Conservation (phyloP, 2,329 filamentous ascomycete species). For the Colletotrichum zoysiae region DNA sequence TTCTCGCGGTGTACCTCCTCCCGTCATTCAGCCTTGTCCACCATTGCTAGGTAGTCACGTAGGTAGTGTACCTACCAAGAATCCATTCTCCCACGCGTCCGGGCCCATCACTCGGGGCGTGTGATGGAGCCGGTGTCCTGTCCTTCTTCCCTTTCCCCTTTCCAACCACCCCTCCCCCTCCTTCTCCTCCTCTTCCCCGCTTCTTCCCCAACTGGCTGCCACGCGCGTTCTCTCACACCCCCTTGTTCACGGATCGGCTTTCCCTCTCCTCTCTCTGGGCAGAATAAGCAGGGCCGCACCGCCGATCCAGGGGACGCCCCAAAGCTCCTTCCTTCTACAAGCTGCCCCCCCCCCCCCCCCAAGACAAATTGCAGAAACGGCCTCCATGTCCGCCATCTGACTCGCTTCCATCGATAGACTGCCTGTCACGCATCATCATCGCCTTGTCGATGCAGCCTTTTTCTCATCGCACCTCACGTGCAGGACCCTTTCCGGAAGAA, state of each 20-base stretch:
- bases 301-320: conserved; percentile 34
- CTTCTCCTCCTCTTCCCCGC: background rate
- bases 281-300: conserved; percentile 34
- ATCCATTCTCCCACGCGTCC: background rate
- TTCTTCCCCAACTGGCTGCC: conserved; percentile 20
- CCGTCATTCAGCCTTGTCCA: background rate
- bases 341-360: background rate
- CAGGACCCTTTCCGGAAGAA: background rate
- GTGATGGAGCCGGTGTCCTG: background rate
- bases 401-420: background rate
- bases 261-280: conserved; percentile 2
- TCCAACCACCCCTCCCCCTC: background rate
- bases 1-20: too few species aligned
- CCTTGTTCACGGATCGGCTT: conserved; percentile 23
- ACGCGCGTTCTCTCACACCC: conserved; percentile 13
- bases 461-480: background rate
- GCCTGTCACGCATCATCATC: background rate
- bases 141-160: background rate
- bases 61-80: too few species aligned
- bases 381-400: conserved; percentile 14
- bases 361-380: conserved; percentile 24
- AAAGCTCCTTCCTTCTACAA: conserved; percentile 13
- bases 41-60: background rate
- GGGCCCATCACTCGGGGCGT: background rate
- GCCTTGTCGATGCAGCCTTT: background rate